Conservation (phyloP, 371 early-diverging fungal species). For the Funneliformis caledonium region DNA sequence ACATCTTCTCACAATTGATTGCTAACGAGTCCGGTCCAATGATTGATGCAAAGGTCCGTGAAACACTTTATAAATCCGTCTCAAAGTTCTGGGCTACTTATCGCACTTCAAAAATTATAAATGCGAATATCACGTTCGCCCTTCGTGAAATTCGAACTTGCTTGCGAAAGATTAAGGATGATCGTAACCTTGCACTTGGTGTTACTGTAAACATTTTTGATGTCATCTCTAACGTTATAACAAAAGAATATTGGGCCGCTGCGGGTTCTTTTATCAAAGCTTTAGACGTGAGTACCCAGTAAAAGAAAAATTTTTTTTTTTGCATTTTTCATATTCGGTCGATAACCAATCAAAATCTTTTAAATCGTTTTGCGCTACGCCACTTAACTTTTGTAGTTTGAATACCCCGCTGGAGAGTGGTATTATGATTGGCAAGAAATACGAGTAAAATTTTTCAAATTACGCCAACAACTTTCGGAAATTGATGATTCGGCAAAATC, state of each 20-base stretch:
- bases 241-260: neutral
- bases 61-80: constrained; percentile 32
- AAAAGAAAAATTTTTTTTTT: neutral
- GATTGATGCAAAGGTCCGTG: neutral
- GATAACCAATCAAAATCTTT: neutral
- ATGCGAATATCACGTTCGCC: neutral
- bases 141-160: constrained; percentile 12
- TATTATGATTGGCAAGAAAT: constrained; percentile 6
- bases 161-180: constrained; percentile 30
- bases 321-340: no score
- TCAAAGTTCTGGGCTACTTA: constrained; percentile 39
- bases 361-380: no score
- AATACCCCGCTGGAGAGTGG: constrained; percentile 33
- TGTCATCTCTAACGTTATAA: no score
- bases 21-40: constrained; percentile 9
- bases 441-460: neutral
- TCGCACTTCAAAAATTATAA: neutral
- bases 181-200: neutral
- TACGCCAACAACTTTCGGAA: neutral
- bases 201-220: neutral
- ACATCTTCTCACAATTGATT: neutral
- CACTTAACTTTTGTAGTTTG: neutral
- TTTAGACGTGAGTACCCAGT: neutral
- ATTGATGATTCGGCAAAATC: neutral
- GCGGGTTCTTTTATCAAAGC: neutral